Percentiles rank a stretch among this genome's conserved stretches.
Evolutionary conservation across 331 rosid genomes (phyloP).

Genomic region (Ulmus americana): DNA sequence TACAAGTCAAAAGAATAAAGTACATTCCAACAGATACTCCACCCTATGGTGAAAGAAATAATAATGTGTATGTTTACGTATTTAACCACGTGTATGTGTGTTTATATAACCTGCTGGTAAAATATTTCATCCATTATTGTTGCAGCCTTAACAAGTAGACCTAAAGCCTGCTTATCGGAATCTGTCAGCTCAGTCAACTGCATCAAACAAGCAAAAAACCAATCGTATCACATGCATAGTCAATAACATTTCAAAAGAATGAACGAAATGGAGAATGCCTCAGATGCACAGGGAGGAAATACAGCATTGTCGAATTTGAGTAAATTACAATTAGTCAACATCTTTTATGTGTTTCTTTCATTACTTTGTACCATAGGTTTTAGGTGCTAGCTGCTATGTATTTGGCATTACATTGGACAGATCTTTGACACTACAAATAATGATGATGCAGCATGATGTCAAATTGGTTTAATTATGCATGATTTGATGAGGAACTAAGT

Average conservation of each 20-base stretch:
- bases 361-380: too few species aligned
- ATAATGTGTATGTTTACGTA: neutral
- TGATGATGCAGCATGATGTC: too few species aligned
- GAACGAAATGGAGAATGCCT: neutral
- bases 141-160: slow-evolving; percentile 64
- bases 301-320: too few species aligned
- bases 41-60: neutral
- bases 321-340: too few species aligned
- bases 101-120: slow-evolving; percentile 57
- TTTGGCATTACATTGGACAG: too few species aligned
- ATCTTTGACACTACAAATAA: too few species aligned
- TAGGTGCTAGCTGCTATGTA: too few species aligned
- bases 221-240: slow-evolving; percentile 10
- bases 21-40: neutral
- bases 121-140: slow-evolving; percentile 70
- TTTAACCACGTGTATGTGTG: slow-evolving; percentile 7
- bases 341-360: too few species aligned
- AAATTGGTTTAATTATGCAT: too few species aligned
- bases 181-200: slow-evolving; percentile 70
- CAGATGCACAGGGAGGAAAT: neutral
- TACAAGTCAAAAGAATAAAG: neutral
- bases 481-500: too few species aligned
- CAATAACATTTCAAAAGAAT: neutral
- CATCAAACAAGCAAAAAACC: slow-evolving; percentile 22
- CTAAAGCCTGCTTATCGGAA: slow-evolving; percentile 67